Percentiles rank a stretch among this genome's conserved stretches.
These are phyloP conservation scores for Plasmodium gonderi DNA, from an alignment of 169 alveolate species.

Conservation along the genomic window DNA sequence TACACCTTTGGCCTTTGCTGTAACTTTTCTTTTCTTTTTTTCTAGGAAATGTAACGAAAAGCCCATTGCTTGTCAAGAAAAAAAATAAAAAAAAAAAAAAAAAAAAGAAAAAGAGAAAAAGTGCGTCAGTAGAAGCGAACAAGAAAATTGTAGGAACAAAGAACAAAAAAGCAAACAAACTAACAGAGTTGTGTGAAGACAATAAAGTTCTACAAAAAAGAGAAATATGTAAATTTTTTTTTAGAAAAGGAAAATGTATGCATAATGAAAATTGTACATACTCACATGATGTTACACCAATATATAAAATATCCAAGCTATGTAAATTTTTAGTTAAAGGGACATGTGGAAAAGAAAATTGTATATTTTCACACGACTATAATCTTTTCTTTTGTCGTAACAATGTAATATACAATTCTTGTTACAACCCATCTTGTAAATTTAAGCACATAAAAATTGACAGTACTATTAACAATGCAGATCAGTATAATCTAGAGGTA, in stretches of 20 bases:
- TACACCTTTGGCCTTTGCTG: background rate
- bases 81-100: constrained; percentile 20
- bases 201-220: constrained; percentile 14
- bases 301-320: constrained; percentile 82
- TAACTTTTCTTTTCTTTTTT: background rate
- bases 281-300: constrained; percentile 86
- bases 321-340: constrained; percentile 80
- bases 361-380: constrained; percentile 84
- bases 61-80: background rate
- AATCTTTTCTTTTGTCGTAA: constrained; percentile 81
- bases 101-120: constrained; percentile 12
- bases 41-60: constrained; percentile 18
- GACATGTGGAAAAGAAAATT: constrained; percentile 75
- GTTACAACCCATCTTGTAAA: constrained; percentile 76
- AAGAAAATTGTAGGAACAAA: background rate
- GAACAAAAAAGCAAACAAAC: background rate
- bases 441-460: constrained; percentile 78
- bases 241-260: constrained; percentile 79
- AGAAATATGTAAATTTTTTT: constrained; percentile 81
- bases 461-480: constrained; percentile 9
- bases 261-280: constrained; percentile 80
- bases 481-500: constrained; percentile 44
- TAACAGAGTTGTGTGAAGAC: constrained; percentile 7
- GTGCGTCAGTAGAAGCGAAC: background rate
- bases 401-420: constrained; percentile 74